These are phyloP conservation scores for Serendipita indica DNA, from an alignment of 768 basidiomycete species.

Conservation along the genomic window DNA sequence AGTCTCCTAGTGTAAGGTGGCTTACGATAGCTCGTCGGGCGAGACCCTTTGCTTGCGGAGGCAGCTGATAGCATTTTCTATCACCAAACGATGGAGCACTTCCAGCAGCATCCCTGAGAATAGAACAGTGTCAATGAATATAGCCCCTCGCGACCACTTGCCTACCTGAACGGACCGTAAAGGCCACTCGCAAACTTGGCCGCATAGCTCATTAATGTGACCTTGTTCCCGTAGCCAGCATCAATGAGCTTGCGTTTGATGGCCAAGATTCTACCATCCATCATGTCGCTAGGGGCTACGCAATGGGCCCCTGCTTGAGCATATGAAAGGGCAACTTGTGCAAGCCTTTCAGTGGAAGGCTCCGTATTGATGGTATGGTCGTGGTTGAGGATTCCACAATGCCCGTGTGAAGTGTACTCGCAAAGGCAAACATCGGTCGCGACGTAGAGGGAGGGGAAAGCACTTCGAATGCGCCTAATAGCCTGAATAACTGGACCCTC, in stretches of 20 bases:
- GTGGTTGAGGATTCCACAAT: slow-evolving; percentile 67
- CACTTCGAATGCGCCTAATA: slow-evolving; percentile 56
- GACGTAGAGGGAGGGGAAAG: slow-evolving; percentile 79
- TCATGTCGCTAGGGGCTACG: slow-evolving; percentile 99
- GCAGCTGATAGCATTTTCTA: slow-evolving; percentile 96
- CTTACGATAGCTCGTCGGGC: slow-evolving; percentile 86
- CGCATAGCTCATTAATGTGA: slow-evolving; percentile 90
- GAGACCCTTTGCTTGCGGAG: slow-evolving; percentile 72
- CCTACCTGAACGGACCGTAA: slow-evolving; percentile 91
- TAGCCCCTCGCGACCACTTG: background rate
- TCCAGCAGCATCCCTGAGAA: slow-evolving; percentile 81
- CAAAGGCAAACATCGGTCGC: slow-evolving; percentile 97
- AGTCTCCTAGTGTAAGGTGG: slow-evolving; percentile 11
- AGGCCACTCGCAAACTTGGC: slow-evolving; percentile 93
- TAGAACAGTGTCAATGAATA: background rate
- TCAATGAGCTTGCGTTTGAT: slow-evolving; percentile 83
- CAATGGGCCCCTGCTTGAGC: slow-evolving; percentile 94
- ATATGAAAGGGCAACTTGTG: slow-evolving; percentile 82
- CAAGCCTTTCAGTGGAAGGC: slow-evolving; percentile 75
- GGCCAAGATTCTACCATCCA: slow-evolving; percentile 85
- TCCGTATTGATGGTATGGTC: slow-evolving; percentile 67
- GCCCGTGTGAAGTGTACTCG: slow-evolving; percentile 97
- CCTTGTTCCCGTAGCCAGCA: slow-evolving; percentile 70
- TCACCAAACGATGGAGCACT: slow-evolving; percentile 90
- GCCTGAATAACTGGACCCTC: slow-evolving; percentile 87